Evolutionary conservation across 805 yeast genomes (phyloP), one percentile per base, ranked within the genome.

Genomic region (Millerozyma miso): DNA sequence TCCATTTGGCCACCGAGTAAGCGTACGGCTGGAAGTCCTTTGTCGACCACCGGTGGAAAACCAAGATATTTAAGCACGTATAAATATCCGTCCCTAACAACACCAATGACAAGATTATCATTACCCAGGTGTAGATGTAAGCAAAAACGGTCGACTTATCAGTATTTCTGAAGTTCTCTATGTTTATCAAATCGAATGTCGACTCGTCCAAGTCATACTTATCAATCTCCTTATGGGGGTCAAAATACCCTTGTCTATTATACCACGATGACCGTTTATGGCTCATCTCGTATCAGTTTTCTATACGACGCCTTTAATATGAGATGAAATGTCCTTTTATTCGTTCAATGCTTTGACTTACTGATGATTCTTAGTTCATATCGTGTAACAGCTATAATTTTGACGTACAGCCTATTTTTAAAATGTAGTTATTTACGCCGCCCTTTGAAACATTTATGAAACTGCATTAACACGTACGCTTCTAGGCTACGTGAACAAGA

Each of bases 31-130:
- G 53, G 44, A 64, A 65, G 40, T 76, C 73, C 35, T 70, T 62
- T 3, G 79, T 71, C 3, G 82, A 73, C 91, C 91, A 84, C 37
- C 77, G 69, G 55, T 84, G 77, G 59, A 83, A 81, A 1, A 85
- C 93, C 51, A 88, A 67, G 34, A 88, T 74, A 51, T 77, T 80
- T 43, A 88, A 63, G 59, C 91, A 80, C 0, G 96, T 87, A 65
- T 86, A 88, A 18, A 88, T 71, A 66, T 88, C 97, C 1, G 85
- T 75, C 1, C 71, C 85, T 38, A 80, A 57, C 40, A 73, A 69
- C 10, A 78, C 75, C 43, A 82, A 66, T 1, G 80, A 71, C 13
- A 79, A 56, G 36, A 80, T 71, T 40, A 86, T 59, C n/a, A 76
- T 49, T 19, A 77, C 52, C 62, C 79, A 64, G 57, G 70, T 58